Evolutionary conservation across 2,329 filamentous ascomycete species (phyloP).

Genomic region (Talaromyces sp.): DNA sequence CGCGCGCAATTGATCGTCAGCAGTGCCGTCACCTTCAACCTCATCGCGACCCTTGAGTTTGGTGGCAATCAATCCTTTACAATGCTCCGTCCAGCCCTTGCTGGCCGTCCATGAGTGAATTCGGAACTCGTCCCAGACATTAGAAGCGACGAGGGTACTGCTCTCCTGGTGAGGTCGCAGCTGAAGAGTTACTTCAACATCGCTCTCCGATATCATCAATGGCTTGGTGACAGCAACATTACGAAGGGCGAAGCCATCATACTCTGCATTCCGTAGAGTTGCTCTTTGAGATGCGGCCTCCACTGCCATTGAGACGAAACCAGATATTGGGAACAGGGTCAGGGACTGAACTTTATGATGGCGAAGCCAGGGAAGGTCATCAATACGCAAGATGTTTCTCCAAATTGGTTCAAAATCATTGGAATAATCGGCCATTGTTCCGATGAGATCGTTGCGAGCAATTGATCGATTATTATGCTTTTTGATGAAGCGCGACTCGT

Average conservation of each 20-base stretch:
- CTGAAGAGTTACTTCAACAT: not conserved
- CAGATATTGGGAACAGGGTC: not conserved
- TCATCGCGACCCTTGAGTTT: not conserved
- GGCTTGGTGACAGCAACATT: not conserved
- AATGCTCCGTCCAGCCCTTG: not conserved
- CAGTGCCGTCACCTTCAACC: not conserved
- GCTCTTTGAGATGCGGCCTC: not conserved
- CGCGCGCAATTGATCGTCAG: not conserved
- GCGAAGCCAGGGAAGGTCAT: constrained; percentile 1
- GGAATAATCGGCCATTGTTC: not conserved
- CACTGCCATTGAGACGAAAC: not conserved
- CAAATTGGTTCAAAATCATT: constrained; percentile 1
- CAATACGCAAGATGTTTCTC: constrained; percentile 1
- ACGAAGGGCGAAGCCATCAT: not conserved
- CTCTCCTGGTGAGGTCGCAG: not conserved
- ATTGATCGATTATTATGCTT: not conserved
- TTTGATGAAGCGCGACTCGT: constrained; percentile 4
- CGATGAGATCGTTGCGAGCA: constrained; percentile 8
- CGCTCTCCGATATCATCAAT: not conserved
- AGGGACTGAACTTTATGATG: not conserved
- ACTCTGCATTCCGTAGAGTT: not conserved
- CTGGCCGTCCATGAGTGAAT: not conserved
- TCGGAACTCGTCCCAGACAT: not conserved
- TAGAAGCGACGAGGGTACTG: not conserved
- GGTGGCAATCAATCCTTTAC: not conserved